Percentiles rank a stretch among this genome's conserved stretches.
Evolutionary conservation across 2,329 filamentous ascomycete genomes (phyloP).

Genomic region (Colletotrichum higginsianum): DNA sequence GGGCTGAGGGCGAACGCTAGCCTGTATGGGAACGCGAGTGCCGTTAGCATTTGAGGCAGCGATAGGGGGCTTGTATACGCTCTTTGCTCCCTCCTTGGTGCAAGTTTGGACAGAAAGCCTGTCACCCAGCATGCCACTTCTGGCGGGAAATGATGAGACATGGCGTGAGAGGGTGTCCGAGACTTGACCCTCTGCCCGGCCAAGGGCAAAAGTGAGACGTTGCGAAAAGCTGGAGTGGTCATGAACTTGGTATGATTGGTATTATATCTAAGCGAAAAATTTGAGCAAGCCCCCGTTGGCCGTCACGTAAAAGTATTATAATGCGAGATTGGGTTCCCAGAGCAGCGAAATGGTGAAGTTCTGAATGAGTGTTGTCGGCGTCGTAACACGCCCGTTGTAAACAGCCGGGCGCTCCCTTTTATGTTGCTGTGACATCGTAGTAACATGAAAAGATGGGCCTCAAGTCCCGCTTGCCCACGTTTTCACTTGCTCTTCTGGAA

Average conservation of each 20-base stretch:
- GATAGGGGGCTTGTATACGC: neutral
- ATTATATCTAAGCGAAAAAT: neutral
- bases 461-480: constrained; percentile 28
- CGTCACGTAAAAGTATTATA: neutral
- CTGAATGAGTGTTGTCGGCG: neutral
- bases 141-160: neutral
- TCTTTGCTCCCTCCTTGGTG: too few relatives aligned
- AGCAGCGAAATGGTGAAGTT: neutral
- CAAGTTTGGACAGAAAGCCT: neutral
- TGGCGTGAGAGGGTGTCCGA: too few relatives aligned
- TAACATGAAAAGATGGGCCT: constrained; percentile 42
- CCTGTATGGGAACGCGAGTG: neutral
- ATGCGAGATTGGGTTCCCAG: neutral
- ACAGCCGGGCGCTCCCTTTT: too few relatives aligned
- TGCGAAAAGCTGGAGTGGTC: too few relatives aligned
- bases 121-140: neutral
- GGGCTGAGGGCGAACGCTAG: neutral
- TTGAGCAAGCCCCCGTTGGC: too few relatives aligned
- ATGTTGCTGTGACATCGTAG: constrained; percentile 32
- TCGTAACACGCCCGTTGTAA: too few relatives aligned
- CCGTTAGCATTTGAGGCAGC: neutral
- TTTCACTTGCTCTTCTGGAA: constrained; percentile 25
- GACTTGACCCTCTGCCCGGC: too few relatives aligned
- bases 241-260: neutral
- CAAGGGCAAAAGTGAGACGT: too few relatives aligned